phyloP scores from a whole-genome alignment of 2,329 filamentous ascomycete genomes.

The Fusarium fracticaudum region DNA sequence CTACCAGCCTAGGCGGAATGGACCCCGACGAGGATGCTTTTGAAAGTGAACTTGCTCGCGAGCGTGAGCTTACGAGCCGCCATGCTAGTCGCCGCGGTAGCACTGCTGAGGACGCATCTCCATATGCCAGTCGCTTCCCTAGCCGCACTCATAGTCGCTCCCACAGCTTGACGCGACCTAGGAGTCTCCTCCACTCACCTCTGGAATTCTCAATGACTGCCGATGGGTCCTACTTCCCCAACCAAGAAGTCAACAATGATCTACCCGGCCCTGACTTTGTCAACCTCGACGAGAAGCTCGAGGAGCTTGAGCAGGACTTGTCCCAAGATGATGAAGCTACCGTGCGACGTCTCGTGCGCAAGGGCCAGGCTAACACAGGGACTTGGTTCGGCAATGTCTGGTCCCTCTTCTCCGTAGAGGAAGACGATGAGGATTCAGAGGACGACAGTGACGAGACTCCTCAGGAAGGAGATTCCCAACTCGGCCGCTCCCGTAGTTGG shows the following conservation, averaged over 20 bases:
- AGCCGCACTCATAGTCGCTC: constrained; percentile 56
- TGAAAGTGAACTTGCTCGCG: constrained; percentile 61
- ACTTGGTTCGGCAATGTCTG: constrained; percentile 70
- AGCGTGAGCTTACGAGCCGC: constrained; percentile 60
- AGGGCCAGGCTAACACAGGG: constrained; percentile 60
- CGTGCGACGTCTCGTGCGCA: constrained; percentile 65
- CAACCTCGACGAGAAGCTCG: constrained; percentile 67
- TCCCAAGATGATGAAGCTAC: constrained; percentile 66
- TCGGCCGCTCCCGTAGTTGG: constrained; percentile 45
- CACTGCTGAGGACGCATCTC: constrained; percentile 47
- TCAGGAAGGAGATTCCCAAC: constrained; percentile 40
- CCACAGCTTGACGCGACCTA: constrained; percentile 47
- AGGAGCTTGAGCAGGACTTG: constrained; percentile 62
- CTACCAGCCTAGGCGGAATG: constrained; percentile 66
- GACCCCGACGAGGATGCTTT: constrained; percentile 64
- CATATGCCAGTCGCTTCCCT: constrained; percentile 56
- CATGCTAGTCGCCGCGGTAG: constrained; percentile 60
- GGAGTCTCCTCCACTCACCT: constrained; percentile 57
- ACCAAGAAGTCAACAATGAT: constrained; percentile 45
- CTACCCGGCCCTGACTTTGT: constrained; percentile 69
- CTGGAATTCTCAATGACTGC: constrained; percentile 49
- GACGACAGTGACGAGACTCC: constrained; percentile 51
- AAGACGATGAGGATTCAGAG: constrained; percentile 64
- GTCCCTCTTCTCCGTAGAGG: constrained; percentile 70
- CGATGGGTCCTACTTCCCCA: constrained; percentile 39